A percentile compares a stretch with the other conserved stretches of the same genome.
Evolutionary conservation across 768 basidiomycete genomes (phyloP).

Genomic region (Mycena kentingensis): DNA sequence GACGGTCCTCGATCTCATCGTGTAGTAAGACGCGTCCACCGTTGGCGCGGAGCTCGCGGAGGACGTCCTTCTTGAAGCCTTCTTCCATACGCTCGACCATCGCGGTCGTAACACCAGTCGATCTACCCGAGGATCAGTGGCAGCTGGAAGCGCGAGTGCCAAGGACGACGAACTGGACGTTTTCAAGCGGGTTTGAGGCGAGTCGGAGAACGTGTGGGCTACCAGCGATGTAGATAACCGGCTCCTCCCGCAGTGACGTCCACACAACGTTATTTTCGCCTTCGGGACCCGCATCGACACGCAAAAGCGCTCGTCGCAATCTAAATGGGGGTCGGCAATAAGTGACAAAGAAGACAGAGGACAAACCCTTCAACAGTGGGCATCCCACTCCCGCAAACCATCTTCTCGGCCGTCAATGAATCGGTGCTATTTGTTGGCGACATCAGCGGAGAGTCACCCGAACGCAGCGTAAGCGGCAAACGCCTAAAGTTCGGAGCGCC

Average conservation of each 20-base stretch:
- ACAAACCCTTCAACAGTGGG: slow-evolving; percentile 85
- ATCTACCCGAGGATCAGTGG: slow-evolving; percentile 45
- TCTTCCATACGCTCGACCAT: slow-evolving; percentile 93
- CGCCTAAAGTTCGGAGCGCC: slow-evolving; percentile 94
- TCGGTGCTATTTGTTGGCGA: slow-evolving; percentile 36
- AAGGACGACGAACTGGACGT: slow-evolving; percentile 78
- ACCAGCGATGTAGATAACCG: slow-evolving; percentile 87
- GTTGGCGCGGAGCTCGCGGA: slow-evolving; percentile 73
- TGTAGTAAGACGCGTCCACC: slow-evolving; percentile 86
- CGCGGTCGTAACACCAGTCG: slow-evolving; percentile 89
- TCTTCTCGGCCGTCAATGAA: slow-evolving; percentile 51
- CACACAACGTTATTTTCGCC: slow-evolving; percentile 80
- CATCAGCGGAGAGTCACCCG: slow-evolving; percentile 29
- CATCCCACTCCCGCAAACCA: slow-evolving; percentile 92
- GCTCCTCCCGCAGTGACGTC: slow-evolving; percentile 98
- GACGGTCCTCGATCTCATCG: slow-evolving; percentile 92
- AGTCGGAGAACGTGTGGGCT: slow-evolving; percentile 89
- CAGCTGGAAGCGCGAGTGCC: background rate
- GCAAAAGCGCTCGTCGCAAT: slow-evolving; percentile 71
- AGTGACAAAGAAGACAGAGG: background rate
- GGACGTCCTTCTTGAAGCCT: slow-evolving; percentile 83
- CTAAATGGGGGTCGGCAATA: slow-evolving; percentile 39
- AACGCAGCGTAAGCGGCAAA: slow-evolving; percentile 62
- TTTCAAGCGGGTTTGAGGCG: slow-evolving; percentile 85
- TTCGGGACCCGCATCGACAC: slow-evolving; percentile 80